Percentiles rank a stretch among this genome's conserved stretches.
phyloP scores from a whole-genome alignment of 306 rosid species.

The Prunus mume region DNA sequence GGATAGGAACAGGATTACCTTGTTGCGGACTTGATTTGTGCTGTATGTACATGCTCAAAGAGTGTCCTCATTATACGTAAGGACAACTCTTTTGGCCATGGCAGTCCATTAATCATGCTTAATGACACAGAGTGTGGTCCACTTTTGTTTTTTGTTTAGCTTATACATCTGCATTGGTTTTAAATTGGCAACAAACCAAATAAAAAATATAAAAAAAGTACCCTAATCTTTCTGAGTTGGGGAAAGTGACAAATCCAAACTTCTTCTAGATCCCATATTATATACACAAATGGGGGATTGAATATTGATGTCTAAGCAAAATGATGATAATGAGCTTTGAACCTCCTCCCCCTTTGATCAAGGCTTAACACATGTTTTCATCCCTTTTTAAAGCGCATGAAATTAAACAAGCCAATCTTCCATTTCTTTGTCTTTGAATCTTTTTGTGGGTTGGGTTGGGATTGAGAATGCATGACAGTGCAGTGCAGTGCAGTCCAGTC shows the following conservation, averaged over 20 bases:
- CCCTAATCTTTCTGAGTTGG: constrained; percentile 6
- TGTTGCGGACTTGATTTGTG: too few relatives aligned
- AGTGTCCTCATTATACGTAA: too few relatives aligned
- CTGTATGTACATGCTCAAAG: too few relatives aligned
- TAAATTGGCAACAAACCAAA: neutral
- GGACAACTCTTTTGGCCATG: too few relatives aligned
- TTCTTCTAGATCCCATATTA: neutral
- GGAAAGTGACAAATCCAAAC: constrained; percentile 7
- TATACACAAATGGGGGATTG: neutral
- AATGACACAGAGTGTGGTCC: constrained; percentile 5
- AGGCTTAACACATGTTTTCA: constrained; percentile 9
- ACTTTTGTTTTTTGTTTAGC: neutral
- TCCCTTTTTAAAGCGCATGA: constrained; percentile 10
- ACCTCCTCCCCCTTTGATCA: constrained; percentile 7
- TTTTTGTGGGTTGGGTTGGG: neutral
- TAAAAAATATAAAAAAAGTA: neutral
- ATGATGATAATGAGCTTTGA: constrained; percentile 19
- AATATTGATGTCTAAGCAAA: neutral
- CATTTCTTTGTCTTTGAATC: neutral
- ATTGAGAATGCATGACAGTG: neutral
- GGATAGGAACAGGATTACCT: neutral
- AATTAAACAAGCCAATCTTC: neutral
- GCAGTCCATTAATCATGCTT: neutral
- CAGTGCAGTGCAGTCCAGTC: too few relatives aligned
- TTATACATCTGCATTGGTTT: constrained; percentile 12